Evolutionary conservation across 73 alveolate species (phyloP).

Genomic region (Effrenium voratum): DNA sequence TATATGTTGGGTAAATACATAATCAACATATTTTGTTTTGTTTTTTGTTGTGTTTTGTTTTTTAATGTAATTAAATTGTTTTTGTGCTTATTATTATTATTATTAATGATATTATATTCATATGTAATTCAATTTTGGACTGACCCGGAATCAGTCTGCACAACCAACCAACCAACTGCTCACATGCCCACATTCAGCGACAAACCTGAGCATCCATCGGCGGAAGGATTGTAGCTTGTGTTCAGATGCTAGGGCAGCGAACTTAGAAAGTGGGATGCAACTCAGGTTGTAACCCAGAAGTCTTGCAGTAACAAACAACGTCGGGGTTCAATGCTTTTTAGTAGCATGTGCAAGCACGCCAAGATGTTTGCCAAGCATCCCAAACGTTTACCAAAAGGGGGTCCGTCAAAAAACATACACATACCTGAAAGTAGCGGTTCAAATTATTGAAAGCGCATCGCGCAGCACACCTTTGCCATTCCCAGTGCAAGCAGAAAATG

Average conservation of each 20-base stretch:
- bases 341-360: no score
- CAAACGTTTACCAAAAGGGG: no score
- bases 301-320: not conserved
- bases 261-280: not conserved
- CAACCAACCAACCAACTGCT: not conserved
- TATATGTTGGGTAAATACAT: not conserved
- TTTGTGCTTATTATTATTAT: not conserved
- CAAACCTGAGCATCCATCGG: not conserved
- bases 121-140: not conserved
- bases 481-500: no score
- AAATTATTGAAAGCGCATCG: no score
- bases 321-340: not conserved
- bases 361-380: no score
- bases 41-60: not conserved
- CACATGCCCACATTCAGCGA: constrained; percentile 46
- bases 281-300: not conserved
- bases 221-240: no score
- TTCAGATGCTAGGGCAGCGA: no score
- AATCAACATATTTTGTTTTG: not conserved
- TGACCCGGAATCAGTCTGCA: no score
- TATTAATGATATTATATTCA: not conserved
- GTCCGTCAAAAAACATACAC: no score
- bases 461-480: no score
- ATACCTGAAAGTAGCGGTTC: no score
- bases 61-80: not conserved